Evolutionary conservation across 768 basidiomycete species (phyloP).

Genomic region (Postia placenta): DNA sequence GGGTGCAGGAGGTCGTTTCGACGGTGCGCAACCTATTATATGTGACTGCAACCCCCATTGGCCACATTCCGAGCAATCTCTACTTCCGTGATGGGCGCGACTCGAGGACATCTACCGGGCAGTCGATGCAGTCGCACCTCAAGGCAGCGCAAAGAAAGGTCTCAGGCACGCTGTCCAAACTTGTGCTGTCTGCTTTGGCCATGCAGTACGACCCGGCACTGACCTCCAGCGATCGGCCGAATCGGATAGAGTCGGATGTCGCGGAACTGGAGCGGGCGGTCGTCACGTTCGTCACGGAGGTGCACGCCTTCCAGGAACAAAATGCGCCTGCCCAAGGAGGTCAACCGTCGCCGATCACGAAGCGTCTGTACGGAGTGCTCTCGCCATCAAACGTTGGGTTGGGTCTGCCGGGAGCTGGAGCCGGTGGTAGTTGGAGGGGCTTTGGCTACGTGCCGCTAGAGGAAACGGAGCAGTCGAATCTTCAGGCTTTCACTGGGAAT

Average conservation of each 20-base stretch:
- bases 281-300: conserved; percentile 59
- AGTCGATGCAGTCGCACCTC: conserved; percentile 40
- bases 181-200: conserved; percentile 88
- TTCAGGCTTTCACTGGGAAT: conserved; percentile 41
- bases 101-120: conserved; percentile 32
- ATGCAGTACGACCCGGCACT: conserved; percentile 76
- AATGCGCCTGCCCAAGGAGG: conserved; percentile 21
- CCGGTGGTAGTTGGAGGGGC: conserved; percentile 74
- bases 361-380: conserved; percentile 59
- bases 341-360: conserved; percentile 24
- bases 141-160: conserved; percentile 83
- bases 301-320: conserved; percentile 50
- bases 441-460: conserved; percentile 71
- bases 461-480: conserved; percentile 36
- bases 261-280: conserved; percentile 72
- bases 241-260: conserved; percentile 70
- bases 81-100: conserved; percentile 46
- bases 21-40: conserved; percentile 74
- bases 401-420: conserved; percentile 76
- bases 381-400: conserved; percentile 59
- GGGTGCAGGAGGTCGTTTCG: conserved; percentile 58
- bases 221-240: conserved; percentile 50
- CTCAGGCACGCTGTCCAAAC: conserved; percentile 81
- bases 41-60: conserved; percentile 29
- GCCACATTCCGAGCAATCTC: conserved; percentile 53